Conservation (phyloP, 2,329 filamentous ascomycete species). For the Sporothrix pallida region DNA sequence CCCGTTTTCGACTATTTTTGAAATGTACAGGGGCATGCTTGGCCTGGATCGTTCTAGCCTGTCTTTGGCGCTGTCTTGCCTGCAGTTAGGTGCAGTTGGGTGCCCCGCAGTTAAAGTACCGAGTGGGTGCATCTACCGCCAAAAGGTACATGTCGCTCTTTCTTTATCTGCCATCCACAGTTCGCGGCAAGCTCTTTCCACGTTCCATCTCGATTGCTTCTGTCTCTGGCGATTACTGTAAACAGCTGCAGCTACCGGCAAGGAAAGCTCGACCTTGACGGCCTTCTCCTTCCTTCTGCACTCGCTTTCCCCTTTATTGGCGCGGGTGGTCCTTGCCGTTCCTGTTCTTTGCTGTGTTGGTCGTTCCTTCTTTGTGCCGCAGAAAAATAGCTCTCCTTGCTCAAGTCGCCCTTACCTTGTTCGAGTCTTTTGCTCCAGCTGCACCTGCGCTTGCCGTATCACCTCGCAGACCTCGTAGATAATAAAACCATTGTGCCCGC, state of each 20-base stretch:
- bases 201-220: slow-evolving; percentile 10
- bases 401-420: neutral
- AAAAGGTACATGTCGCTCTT: slow-evolving; percentile 19
- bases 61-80: slow-evolving; percentile 5
- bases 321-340: slow-evolving; percentile 20
- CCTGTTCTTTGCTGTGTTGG: neutral
- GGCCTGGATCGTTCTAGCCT: slow-evolving; percentile 3
- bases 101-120: slow-evolving; percentile 14
- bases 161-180: neutral
- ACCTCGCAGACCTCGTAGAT: neutral
- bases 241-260: slow-evolving; percentile 5
- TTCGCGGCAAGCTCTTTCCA: slow-evolving; percentile 6
- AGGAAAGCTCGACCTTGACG: neutral
- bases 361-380: slow-evolving; percentile 7
- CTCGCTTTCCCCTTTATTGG: neutral
- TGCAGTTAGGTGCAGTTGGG: neutral
- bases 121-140: neutral
- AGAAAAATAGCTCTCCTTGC: slow-evolving; percentile 2
- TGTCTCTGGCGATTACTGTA: slow-evolving; percentile 15
- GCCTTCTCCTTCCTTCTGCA: neutral
- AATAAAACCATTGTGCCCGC: neutral
- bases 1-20: no score
- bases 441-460: neutral
- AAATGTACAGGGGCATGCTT: neutral
- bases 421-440: neutral